Percentiles rank a stretch among this genome's conserved stretches.
phyloP scores from a whole-genome alignment of 129 eudicot species.

The Solidago caesia region DNA sequence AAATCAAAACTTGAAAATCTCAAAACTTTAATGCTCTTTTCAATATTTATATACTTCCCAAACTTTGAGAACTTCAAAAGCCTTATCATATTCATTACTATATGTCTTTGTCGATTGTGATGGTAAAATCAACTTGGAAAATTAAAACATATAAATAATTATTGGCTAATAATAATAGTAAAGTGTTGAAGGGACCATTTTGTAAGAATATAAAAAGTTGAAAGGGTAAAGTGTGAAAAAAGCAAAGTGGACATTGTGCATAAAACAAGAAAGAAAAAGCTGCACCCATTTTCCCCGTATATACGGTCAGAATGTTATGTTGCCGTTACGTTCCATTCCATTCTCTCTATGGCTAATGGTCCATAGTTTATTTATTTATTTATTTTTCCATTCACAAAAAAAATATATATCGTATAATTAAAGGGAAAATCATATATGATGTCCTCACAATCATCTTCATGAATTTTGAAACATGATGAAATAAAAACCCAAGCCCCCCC shows the following conservation, averaged over 20 bases:
- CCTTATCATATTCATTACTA: background rate
- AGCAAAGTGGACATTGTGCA: constrained; percentile 26
- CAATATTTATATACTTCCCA: no score
- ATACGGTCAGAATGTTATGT: constrained; percentile 33
- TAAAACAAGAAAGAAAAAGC: constrained; percentile 28
- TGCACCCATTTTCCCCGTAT: constrained; percentile 34
- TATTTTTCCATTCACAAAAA: no score
- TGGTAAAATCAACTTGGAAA: constrained; percentile 7
- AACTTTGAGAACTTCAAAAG: no score
- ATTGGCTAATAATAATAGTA: no score
- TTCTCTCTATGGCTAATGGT: constrained; percentile 21
- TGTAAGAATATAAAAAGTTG: constrained; percentile 8
- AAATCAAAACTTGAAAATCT: no score
- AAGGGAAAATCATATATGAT: no score
- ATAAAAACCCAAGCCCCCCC: no score
- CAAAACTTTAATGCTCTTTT: no score
- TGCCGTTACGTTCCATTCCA: constrained; percentile 34
- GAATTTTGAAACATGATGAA: no score
- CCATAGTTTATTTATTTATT: background rate
- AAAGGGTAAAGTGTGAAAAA: constrained; percentile 25
- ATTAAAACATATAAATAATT: background rate
- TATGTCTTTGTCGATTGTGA: background rate
- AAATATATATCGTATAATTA: no score
- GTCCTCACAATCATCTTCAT: no score
- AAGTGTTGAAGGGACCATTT: background rate